Base-by-base conservation (phyloP, 2,329 filamentous ascomycete species). In the Parascedosporium putredinis region DNA sequence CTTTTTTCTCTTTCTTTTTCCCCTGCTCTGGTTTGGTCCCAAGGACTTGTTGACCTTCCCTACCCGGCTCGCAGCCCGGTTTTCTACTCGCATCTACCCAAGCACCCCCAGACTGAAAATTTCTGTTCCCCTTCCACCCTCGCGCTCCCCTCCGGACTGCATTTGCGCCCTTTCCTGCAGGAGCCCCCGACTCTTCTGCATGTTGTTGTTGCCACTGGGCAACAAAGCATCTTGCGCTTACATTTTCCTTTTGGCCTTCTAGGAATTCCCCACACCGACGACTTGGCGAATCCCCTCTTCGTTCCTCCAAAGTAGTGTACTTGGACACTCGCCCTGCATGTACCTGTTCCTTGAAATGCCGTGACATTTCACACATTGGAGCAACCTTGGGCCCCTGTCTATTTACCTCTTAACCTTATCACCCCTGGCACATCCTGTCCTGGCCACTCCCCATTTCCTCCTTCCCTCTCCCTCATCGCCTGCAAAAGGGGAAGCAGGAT, bases 341-440 rank as follows among this genome's bases (percentile, higher is more conserved):
- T 34, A 44, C 38, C 38, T 44, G 7, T 44, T 44, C 38, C 31
- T 31, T 50, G 47, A 44, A 33, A 50, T 50, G 47, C 36, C 27
- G 47, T 50, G 47, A 50, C 40, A 33, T 42, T 44, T 22, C 36
- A 40, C 40, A 43, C 47, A n/a, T n/a, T 34, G 40, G 43, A 50
- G 31, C 47, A 50, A 44, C 27, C 40, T 42, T 40, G 14, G 38
- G 16, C 47, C 38, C 42, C 47, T 22, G 18, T 42, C 27, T 33
- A 23, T 31, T 34, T 50, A 42, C 33, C 27, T 24, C n/a, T 29
- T 29, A 50, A 29, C 47, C 47, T 42, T 44, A 45, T 42, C 40
- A 25, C 24, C 38, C 18, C 40, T 31, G 25, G 27, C 38, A 33
- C 47, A 24, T 24, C 23, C 38, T 50, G 18, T 50, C 40, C 38